Evolutionary conservation across 78 protist genomes (phyloP).

Genomic region (Dictyostelium firmibasis): DNA sequence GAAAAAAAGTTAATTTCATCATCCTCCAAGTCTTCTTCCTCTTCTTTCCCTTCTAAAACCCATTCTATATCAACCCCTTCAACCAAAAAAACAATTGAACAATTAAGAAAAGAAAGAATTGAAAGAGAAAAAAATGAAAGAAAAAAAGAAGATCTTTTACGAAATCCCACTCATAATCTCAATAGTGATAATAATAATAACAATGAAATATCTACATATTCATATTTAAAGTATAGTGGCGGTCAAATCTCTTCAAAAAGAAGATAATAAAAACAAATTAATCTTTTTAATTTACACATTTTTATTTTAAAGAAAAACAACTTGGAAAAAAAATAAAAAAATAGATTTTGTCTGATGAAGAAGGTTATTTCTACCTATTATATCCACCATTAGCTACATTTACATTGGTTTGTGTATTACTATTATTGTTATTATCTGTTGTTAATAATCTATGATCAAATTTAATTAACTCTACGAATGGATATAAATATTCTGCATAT

Average conservation of each 20-base stretch:
- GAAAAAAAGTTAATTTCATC: neutral
- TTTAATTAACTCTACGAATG: conserved; percentile 66
- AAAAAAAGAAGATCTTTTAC: conserved; percentile 3
- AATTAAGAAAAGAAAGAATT: conserved; percentile 53
- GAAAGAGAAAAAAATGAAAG: conserved; percentile 73
- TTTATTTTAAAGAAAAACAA: neutral
- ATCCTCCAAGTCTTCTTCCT: neutral
- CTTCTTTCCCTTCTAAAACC: neutral
- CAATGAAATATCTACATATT: neutral
- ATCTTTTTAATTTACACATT: neutral
- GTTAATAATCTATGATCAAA: conserved; percentile 72
- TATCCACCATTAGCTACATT: neutral
- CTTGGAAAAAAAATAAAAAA: no score
- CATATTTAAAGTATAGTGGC: conserved; percentile 13
- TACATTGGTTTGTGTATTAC: neutral
- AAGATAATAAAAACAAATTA: neutral
- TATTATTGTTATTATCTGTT: neutral
- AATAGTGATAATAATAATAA: neutral
- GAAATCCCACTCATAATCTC: neutral
- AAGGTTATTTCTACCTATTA: neutral
- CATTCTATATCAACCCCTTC: neutral
- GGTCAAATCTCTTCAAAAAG: neutral
- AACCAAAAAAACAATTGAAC: conserved; percentile 59
- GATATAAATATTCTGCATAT: conserved; percentile 74
- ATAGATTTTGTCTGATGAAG: no score